Evolutionary conservation across 495 filamentous ascomycete species (phyloP).

Genomic region (Lepraria neglecta): DNA sequence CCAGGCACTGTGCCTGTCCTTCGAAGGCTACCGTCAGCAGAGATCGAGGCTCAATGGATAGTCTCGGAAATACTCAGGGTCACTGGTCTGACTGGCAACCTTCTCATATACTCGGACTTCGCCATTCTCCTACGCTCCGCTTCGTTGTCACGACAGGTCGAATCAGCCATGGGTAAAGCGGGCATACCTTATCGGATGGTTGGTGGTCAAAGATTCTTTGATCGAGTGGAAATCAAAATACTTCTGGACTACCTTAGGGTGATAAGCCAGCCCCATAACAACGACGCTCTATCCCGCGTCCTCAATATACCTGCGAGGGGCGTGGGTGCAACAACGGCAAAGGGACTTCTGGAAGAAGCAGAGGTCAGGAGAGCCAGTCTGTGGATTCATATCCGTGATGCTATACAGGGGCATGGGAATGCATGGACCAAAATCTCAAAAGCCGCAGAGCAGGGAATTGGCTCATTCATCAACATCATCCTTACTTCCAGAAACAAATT

Average conservation of each 20-base stretch:
- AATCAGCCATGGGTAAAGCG: conserved; percentile 73
- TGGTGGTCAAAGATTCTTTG: conserved; percentile 86
- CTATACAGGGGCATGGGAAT: conserved; percentile 54
- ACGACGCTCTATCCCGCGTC: conserved; percentile 77
- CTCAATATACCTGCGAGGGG: conserved; percentile 79
- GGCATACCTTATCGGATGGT: conserved; percentile 94
- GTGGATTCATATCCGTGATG: conserved; percentile 65
- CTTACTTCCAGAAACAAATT: conserved; percentile 55
- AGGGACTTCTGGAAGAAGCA: conserved; percentile 64
- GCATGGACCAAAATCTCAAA: conserved; percentile 64
- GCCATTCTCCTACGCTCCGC: conserved; percentile 84
- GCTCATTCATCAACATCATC: conserved; percentile 55
- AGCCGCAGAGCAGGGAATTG: conserved; percentile 58
- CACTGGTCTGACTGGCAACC: conserved; percentile 60
- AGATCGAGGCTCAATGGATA: conserved; percentile 80
- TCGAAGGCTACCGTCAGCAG: conserved; percentile 65
- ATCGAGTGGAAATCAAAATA: conserved; percentile 83
- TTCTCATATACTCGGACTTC: conserved; percentile 70
- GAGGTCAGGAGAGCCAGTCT: conserved; percentile 57
- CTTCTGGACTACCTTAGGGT: conserved; percentile 85
- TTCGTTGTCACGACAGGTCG: conserved; percentile 74
- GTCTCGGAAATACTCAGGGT: conserved; percentile 75
- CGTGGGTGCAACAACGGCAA: conserved; percentile 77
- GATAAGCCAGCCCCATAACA: conserved; percentile 78
- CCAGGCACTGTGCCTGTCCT: conserved; percentile 79